Evolutionary conservation across 371 early-diverging fungal genomes (phyloP).

Genomic region (Syncephalis fuscata): DNA sequence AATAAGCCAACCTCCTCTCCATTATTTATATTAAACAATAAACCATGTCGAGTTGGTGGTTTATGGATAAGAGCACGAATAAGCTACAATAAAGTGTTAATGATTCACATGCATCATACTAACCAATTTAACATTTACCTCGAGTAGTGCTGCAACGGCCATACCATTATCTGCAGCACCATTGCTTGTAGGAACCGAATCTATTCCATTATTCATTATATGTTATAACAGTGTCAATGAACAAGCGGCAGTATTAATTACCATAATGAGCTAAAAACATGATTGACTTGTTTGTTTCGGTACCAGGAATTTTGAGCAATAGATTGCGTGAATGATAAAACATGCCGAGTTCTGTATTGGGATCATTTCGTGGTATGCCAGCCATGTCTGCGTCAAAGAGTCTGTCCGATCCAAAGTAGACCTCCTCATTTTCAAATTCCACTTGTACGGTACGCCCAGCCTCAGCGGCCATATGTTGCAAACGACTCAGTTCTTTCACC

Average conservation of each 20-base stretch:
- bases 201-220: slow-evolving; percentile 11
- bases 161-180: slow-evolving; percentile 82
- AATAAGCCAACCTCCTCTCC: slow-evolving; percentile 67
- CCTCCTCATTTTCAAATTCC: slow-evolving; percentile 16
- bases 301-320: not conserved
- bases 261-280: slow-evolving; percentile 36
- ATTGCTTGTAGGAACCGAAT: slow-evolving; percentile 56
- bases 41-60: slow-evolving; percentile 26
- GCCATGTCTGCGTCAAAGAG: slow-evolving; percentile 16
- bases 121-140: slow-evolving; percentile 13
- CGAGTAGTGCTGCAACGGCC: slow-evolving; percentile 48
- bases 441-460: slow-evolving; percentile 20
- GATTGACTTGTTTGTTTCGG: slow-evolving; percentile 13
- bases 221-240: no score
- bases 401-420: slow-evolving; percentile 7
- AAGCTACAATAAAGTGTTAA: not conserved
- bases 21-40: slow-evolving; percentile 75
- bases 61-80: slow-evolving; percentile 7
- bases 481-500: slow-evolving; percentile 10
- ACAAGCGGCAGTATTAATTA: not conserved
- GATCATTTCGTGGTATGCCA: slow-evolving; percentile 15
- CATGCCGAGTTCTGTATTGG: not conserved
- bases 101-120: not conserved
- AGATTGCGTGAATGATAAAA: not conserved
- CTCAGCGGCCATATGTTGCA: slow-evolving; percentile 19